phyloP scores from a whole-genome alignment of 2,329 filamentous ascomycete genomes.

The Botrytis medusae region DNA sequence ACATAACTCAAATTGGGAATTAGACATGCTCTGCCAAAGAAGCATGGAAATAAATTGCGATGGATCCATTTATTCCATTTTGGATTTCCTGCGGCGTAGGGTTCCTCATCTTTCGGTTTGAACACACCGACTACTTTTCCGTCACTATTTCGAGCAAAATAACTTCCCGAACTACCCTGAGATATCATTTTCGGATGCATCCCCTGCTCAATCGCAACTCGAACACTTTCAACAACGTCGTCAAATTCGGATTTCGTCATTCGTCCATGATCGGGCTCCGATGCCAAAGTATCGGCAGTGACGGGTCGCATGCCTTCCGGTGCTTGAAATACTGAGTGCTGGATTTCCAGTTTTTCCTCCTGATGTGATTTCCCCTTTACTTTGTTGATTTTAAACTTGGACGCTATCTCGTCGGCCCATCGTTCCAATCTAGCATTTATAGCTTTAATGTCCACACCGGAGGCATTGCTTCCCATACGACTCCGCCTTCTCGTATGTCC shows the following conservation, averaged over 20 bases:
- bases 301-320: conserved; percentile 83
- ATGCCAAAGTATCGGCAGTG: conserved; percentile 71
- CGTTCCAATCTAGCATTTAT: conserved; percentile 94
- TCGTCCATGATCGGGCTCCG: conserved; percentile 57
- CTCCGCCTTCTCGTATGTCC: conserved; percentile 43
- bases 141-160: conserved; percentile 88
- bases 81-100: conserved; percentile 92
- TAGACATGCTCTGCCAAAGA: conserved; percentile 88
- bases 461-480: conserved; percentile 66
- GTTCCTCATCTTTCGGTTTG: conserved; percentile 98
- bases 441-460: conserved; percentile 94
- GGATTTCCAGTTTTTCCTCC: conserved; percentile 89
- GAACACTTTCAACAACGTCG: conserved; percentile 84
- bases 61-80: conserved; percentile 99
- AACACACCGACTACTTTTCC: conserved; percentile 97
- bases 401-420: conserved; percentile 97
- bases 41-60: conserved; percentile 94
- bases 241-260: conserved; percentile 84
- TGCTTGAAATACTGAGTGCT: conserved; percentile 94
- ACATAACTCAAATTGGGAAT: conserved; percentile 98
- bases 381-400: conserved; percentile 87
- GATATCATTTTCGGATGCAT: conserved; percentile 94
- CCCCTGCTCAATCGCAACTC: conserved; percentile 82
- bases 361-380: conserved; percentile 72
- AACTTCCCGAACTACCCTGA: conserved; percentile 95